These are phyloP conservation scores for Secale cereale DNA, from an alignment of 176 grass and related monocot species.

Conservation along the genomic window DNA sequence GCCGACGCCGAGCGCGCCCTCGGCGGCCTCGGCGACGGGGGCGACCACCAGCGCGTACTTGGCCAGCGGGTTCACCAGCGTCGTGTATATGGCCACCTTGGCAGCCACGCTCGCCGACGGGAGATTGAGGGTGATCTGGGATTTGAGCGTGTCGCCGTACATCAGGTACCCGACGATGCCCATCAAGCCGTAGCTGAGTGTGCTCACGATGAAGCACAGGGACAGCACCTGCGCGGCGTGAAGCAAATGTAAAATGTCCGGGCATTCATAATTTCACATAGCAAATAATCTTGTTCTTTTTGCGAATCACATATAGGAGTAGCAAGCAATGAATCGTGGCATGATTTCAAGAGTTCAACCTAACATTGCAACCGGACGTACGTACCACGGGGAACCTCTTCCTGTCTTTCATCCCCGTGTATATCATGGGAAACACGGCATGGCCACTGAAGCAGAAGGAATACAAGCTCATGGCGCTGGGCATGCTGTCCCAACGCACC, in stretches of 20 bases:
- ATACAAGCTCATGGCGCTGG: conserved; percentile 51
- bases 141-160: conserved; percentile 35
- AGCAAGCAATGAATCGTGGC: neutral
- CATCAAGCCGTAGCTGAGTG: conserved; percentile 40
- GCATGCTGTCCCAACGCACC: conserved; percentile 43
- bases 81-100: conserved; percentile 51
- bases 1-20: conserved; percentile 13
- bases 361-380: neutral
- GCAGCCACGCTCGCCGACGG: conserved; percentile 17
- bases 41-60: conserved; percentile 33
- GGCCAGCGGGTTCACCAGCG: conserved; percentile 45
- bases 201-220: conserved; percentile 37
- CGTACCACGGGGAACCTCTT: conserved; percentile 47
- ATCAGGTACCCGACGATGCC: conserved; percentile 42
- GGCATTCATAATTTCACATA: too few relatives aligned
- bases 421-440: conserved; percentile 62
- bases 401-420: conserved; percentile 43
- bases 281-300: too few relatives aligned
- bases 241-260: neutral
- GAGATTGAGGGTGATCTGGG: conserved; percentile 45
- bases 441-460: conserved; percentile 74
- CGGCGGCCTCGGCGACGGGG: conserved; percentile 24
- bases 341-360: neutral
- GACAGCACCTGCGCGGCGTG: conserved; percentile 19
- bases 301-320: too few relatives aligned